Percentiles rank a stretch among this genome's conserved stretches.
Conservation (phyloP, 495 filamentous ascomycete species). For the Xanthoparmelia taractica region DNA sequence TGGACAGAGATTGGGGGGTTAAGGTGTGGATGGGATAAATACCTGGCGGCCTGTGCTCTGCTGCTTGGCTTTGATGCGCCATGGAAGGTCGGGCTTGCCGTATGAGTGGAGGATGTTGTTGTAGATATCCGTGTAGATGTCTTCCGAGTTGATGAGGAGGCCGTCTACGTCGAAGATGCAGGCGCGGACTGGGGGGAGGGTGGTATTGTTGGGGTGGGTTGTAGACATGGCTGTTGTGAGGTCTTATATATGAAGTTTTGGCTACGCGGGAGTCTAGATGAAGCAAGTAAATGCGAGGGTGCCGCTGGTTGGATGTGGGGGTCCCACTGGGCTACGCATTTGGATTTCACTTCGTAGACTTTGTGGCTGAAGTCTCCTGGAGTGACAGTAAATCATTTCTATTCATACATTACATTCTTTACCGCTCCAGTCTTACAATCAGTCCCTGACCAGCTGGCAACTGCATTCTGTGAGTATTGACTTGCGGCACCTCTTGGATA, state of each 20-base stretch:
- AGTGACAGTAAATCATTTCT: no score
- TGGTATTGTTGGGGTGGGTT: slow-evolving; percentile 6
- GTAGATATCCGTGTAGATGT: slow-evolving; percentile 32
- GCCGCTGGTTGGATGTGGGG: no score
- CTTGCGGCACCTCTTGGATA: no score
- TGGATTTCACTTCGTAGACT: no score
- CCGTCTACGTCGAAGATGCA: slow-evolving; percentile 43
- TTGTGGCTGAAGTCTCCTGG: no score
- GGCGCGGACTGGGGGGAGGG: slow-evolving; percentile 36
- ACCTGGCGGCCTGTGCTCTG: slow-evolving; percentile 28
- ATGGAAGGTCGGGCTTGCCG: slow-evolving; percentile 22
- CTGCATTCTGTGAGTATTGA: no score
- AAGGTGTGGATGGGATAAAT: neutral
- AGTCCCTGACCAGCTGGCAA: no score
- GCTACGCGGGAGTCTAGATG: no score
- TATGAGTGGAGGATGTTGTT: slow-evolving; percentile 34
- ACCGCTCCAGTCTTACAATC: no score
- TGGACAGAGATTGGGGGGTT: neutral
- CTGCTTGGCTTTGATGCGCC: slow-evolving; percentile 27
- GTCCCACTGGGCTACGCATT: no score
- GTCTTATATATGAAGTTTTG: neutral
- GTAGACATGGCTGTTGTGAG: neutral
- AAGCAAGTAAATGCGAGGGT: no score
- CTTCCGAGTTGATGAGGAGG: slow-evolving; percentile 39
- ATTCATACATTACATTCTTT: no score